phyloP scores from a whole-genome alignment of 179 eudicot genomes.

The Nepenthes alata region DNA sequence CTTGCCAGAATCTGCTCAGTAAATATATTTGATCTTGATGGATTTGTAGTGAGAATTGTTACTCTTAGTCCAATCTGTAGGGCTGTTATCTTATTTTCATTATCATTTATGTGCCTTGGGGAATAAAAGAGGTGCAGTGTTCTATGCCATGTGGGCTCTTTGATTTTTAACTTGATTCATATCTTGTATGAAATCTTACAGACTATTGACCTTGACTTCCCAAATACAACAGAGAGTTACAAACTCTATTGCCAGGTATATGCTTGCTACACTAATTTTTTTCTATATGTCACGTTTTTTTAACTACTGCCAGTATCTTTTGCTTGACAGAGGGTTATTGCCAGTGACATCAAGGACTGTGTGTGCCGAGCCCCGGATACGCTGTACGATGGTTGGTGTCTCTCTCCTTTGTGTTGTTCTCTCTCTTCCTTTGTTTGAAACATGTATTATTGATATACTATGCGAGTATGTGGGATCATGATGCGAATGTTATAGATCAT shows the following conservation, averaged over 20 bases:
- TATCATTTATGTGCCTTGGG: too few species aligned
- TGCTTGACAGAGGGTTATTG: slow-evolving; percentile 69
- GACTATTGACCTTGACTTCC: slow-evolving; percentile 82
- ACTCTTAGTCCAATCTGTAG: too few species aligned
- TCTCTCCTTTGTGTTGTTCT: background rate
- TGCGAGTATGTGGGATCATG: too few species aligned
- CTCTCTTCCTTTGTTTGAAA: background rate
- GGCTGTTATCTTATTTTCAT: too few species aligned
- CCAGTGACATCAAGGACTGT: slow-evolving; percentile 91
- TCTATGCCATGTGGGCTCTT: background rate
- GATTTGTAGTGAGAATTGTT: too few species aligned
- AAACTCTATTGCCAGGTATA: slow-evolving; percentile 78
- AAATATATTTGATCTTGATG: too few species aligned
- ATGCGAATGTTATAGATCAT: too few species aligned
- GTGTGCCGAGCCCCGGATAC: slow-evolving; percentile 99
- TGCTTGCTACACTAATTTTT: background rate
- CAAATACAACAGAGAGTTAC: slow-evolving; percentile 90
- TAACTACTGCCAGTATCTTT: background rate
- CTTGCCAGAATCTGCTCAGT: too few species aligned
- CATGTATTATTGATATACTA: too few species aligned
- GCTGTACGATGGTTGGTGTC: slow-evolving; percentile 77
- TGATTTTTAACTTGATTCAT: background rate
- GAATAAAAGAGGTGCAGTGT: too few species aligned
- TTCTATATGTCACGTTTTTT: slow-evolving; percentile 3
- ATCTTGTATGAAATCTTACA: slow-evolving; percentile 11